phyloP scores from a whole-genome alignment of 306 rosid species.

The apple (Malus domestica) region ASM211411v1 NC_041789.1:31256001-31256500 shows the following conservation, averaged over 20 bases:
- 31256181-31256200: background rate
- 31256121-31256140: background rate
- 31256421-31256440: background rate
- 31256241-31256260: background rate
- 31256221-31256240: too few species aligned
- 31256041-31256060: background rate
- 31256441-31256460: background rate
- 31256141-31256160: too few species aligned
- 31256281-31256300: too few species aligned
- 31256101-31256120: background rate
- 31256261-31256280: too few species aligned
- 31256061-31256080: background rate
- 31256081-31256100: background rate
- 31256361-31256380: background rate
- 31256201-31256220: too few species aligned
- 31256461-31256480: too few species aligned
- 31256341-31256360: background rate
- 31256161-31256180: too few species aligned
- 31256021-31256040: background rate
- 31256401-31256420: background rate
- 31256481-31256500: background rate
- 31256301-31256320: background rate
- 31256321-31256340: background rate
- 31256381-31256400: background rate
- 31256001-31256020: background rate